Evolutionary conservation across 2,329 filamentous ascomycete genomes (phyloP), one percentile per base, ranked within the genome.

Genomic region (Pseudogymnoascus sp.): DNA sequence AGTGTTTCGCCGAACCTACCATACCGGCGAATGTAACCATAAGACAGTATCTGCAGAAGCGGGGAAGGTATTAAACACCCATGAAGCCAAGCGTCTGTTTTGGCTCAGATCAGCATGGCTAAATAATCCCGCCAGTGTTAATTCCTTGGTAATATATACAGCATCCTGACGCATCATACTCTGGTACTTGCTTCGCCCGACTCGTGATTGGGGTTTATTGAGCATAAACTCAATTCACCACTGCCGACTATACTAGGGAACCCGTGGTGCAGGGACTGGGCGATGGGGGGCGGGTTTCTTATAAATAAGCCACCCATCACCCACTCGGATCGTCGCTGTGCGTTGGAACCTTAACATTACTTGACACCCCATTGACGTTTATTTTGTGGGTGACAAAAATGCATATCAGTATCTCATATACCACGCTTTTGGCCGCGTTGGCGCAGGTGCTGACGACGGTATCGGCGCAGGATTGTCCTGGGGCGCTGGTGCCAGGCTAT

Each of bases 401-500:
- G 45, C 41, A 52, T 18, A 52, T 52, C 3, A 52, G 41, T 12
- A 23, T 30, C 8, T 52, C 41, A 2, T 52, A 18, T 15, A 52
- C 5, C 1, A n/a, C 45, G 23, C 45, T 52, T 3, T 2, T 52
- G 9, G 45, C 45, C 13, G 10, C 26, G 26, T 18, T 52, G 45
- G n/a, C 26, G 2, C 41, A 15, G 15, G 5, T 19, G 9, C 7
- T 30, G 26, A 19, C 23, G 5, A 26, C n/a, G 26, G n/a, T n/a
- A n/a, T 52, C 45, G 3, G 26, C 45, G 26, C 45, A 30, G 26
- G 45, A 52, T 1, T 52, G 45, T 13, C 8, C 45, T 8, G 45
- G 45, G 21, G 23, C 35, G 57, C 37, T 62, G 57, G 56, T 56
- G 39, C 34, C 63, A 23, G 60, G 56, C 3, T 68, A 69, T 41